These are phyloP conservation scores for Plasmodium gallinaceum DNA, from an alignment of 169 alveolate species.

Conservation along the genomic window DNA sequence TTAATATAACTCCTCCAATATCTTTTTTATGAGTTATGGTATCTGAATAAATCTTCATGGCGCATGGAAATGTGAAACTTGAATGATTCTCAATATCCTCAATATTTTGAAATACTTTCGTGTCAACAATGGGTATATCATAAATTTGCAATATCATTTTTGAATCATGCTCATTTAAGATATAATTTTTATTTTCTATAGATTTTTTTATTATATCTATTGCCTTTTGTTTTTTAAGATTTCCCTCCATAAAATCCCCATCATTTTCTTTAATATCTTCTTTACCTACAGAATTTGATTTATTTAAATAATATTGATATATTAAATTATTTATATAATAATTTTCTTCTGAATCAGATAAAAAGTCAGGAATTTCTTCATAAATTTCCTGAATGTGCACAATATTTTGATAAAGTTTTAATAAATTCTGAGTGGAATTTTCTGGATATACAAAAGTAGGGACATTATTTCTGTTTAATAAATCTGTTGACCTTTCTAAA, in stretches of 20 bases:
- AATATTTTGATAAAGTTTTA: slow-evolving; percentile 42
- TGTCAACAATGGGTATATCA: slow-evolving; percentile 73
- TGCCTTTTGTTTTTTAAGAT: slow-evolving; percentile 13
- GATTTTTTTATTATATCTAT: slow-evolving; percentile 53
- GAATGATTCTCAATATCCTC: slow-evolving; percentile 56
- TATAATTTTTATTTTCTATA: slow-evolving; percentile 35
- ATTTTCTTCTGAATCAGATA: slow-evolving; percentile 23
- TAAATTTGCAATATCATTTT: slow-evolving; percentile 76
- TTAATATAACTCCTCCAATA: slow-evolving; percentile 82
- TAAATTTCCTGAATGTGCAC: slow-evolving; percentile 47
- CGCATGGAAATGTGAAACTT: slow-evolving; percentile 75
- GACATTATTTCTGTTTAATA: slow-evolving; percentile 79
- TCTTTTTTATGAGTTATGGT: slow-evolving; percentile 83
- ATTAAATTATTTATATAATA: slow-evolving; percentile 29
- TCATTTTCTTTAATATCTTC: not conserved
- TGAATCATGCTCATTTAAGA: slow-evolving; percentile 78
- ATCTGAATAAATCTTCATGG: slow-evolving; percentile 81
- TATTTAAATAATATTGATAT: slow-evolving; percentile 10
- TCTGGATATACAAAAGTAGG: slow-evolving; percentile 85
- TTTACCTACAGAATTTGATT: not conserved
- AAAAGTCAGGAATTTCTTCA: slow-evolving; percentile 32
- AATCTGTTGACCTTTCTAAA: slow-evolving; percentile 80
- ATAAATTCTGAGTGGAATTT: slow-evolving; percentile 73
- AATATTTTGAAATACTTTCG: slow-evolving; percentile 61
- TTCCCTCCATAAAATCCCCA: not conserved